These are phyloP conservation scores for Ilex asprella DNA, from an alignment of 257 asterid species.

Conservation along the genomic window DNA sequence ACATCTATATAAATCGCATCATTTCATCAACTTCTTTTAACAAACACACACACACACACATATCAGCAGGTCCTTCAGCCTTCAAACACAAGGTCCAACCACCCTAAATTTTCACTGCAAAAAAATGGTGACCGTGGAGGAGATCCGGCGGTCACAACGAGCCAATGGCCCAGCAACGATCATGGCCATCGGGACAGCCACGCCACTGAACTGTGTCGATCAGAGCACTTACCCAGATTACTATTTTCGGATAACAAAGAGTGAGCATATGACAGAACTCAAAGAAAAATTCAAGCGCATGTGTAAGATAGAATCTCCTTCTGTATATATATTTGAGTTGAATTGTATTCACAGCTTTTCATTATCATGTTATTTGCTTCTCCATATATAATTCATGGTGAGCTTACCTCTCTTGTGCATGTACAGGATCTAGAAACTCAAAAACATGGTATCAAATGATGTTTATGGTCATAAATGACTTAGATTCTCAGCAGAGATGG, in stretches of 20 bases:
- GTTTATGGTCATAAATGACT: too few relatives aligned
- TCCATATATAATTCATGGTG: too few relatives aligned
- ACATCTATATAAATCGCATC: neutral
- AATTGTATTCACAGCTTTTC: too few relatives aligned
- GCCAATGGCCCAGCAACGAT: constrained; percentile 80
- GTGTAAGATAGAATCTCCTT: constrained; percentile 35
- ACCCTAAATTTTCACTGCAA: neutral
- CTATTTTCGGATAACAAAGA: constrained; percentile 67
- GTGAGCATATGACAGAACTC: constrained; percentile 57
- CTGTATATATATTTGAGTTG: too few relatives aligned
- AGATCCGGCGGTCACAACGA: constrained; percentile 51
- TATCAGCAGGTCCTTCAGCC: neutral
- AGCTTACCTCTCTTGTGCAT: too few relatives aligned
- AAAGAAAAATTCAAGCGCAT: constrained; percentile 70
- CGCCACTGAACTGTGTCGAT: constrained; percentile 60
- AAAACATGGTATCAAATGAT: too few relatives aligned
- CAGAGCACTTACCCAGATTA: constrained; percentile 62
- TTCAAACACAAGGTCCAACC: neutral
- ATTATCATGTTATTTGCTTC: too few relatives aligned
- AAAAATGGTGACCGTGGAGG: constrained; percentile 65
- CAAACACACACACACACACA: neutral
- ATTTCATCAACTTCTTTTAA: too few relatives aligned
- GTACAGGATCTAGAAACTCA: too few relatives aligned
- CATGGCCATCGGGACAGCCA: constrained; percentile 67
- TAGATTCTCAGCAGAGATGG: too few relatives aligned